phyloP scores from a whole-genome alignment of 2,329 filamentous ascomycete species.

The Colletotrichum acutatum region DNA sequence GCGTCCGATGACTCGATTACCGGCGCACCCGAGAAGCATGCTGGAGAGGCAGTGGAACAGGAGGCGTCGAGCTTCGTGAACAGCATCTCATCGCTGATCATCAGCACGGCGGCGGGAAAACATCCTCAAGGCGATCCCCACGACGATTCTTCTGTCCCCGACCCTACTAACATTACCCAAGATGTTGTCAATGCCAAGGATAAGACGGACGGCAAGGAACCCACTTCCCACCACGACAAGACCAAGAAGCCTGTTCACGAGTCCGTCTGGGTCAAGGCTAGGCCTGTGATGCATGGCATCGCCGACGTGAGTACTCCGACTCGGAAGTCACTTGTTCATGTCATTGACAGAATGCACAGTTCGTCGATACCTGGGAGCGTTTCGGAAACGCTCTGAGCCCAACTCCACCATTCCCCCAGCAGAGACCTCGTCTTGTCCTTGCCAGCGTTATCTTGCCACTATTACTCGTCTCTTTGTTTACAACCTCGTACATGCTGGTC shows the following conservation, averaged over 20 bases:
- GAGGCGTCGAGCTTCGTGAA: slow-evolving; percentile 86
- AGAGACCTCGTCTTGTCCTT: slow-evolving; percentile 64
- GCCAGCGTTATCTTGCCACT: slow-evolving; percentile 63
- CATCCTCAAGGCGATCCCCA: slow-evolving; percentile 74
- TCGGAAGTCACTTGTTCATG: accelerated
- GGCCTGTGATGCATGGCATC: slow-evolving; percentile 73
- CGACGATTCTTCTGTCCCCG: slow-evolving; percentile 66
- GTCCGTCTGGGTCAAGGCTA: slow-evolving; percentile 80
- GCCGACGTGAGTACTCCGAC: slow-evolving; percentile 48
- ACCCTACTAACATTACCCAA: slow-evolving; percentile 50
- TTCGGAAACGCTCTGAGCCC: slow-evolving; percentile 69
- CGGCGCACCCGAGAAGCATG: slow-evolving; percentile 83
- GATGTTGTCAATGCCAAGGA: slow-evolving; percentile 54
- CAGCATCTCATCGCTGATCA: slow-evolving; percentile 73
- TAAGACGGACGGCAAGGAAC: slow-evolving; percentile 57
- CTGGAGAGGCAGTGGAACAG: slow-evolving; percentile 85
- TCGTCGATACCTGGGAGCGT: slow-evolving; percentile 62
- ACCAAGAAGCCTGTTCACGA: slow-evolving; percentile 82
- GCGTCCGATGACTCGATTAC: slow-evolving; percentile 82
- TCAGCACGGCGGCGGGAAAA: slow-evolving; percentile 81
- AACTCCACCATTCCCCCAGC: slow-evolving; percentile 68
- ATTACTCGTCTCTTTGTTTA: slow-evolving; percentile 62
- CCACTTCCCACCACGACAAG: slow-evolving; percentile 71
- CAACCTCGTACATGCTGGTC: slow-evolving; percentile 67
- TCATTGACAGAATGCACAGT: not conserved